Conservation (phyloP, 1,284 basidiomycete species). For the Boletus mariae region DNA sequence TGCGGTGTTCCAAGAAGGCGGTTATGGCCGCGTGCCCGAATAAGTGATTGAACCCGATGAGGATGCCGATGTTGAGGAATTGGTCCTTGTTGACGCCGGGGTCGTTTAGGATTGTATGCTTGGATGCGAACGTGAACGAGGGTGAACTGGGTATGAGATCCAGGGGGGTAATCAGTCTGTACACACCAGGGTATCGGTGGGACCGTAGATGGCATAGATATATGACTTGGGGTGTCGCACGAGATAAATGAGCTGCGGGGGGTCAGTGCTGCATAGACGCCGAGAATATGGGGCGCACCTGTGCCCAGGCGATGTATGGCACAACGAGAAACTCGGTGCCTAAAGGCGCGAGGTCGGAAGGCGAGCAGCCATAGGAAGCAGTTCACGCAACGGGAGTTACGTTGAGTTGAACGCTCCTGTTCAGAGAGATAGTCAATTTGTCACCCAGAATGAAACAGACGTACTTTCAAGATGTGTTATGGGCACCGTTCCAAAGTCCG, state of each 20-base stretch:
- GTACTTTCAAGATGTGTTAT: constrained; percentile 55
- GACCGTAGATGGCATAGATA: constrained; percentile 91
- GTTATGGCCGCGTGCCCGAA: constrained; percentile 77
- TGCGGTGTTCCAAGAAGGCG: constrained; percentile 68
- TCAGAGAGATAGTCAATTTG: constrained; percentile 69
- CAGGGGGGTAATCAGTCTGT: constrained; percentile 87
- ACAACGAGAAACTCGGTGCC: constrained; percentile 96
- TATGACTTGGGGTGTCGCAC: constrained; percentile 92
- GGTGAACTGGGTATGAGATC: constrained; percentile 66
- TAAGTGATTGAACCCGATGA: constrained; percentile 88
- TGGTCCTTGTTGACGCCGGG: constrained; percentile 83
- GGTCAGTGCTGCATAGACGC: constrained; percentile 9
- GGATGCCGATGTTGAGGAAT: constrained; percentile 90
- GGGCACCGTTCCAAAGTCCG: constrained; percentile 36
- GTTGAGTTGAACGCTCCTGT: constrained; percentile 53
- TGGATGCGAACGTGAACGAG: constrained; percentile 84
- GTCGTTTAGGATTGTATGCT: constrained; percentile 73
- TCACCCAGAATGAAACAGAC: constrained; percentile 5
- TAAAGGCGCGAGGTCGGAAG: constrained; percentile 75
- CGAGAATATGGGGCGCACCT: constrained; percentile 51
- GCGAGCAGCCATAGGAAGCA: too few relatives aligned
- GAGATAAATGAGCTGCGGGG: constrained; percentile 81
- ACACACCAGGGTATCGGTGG: constrained; percentile 88
- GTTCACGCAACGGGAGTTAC: too few relatives aligned
- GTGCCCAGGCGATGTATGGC: constrained; percentile 91